Evolutionary conservation across 2,329 filamentous ascomycete genomes (phyloP).

Genomic region (Tympanopsis confertula): DNA sequence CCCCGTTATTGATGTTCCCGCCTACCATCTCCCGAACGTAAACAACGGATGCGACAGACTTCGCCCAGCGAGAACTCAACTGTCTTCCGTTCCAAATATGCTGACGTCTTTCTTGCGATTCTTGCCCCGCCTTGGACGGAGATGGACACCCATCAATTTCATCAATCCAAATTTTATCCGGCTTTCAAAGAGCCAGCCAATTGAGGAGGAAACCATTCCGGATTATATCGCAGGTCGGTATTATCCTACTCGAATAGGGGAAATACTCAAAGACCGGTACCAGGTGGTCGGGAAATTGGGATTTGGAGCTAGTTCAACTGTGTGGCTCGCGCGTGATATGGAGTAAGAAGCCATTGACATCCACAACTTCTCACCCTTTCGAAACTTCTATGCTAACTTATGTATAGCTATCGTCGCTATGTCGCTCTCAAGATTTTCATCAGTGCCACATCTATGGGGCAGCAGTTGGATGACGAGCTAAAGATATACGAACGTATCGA

Average conservation of each 20-base stretch:
- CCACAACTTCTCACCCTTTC: neutral
- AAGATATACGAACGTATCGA: neutral
- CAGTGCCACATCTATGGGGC: neutral
- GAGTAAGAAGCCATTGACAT: slow-evolving; percentile 2
- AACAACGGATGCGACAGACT: too few relatives aligned
- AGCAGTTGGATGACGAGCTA: neutral
- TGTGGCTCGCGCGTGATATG: slow-evolving; percentile 5
- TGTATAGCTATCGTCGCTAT: neutral
- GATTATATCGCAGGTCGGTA: slow-evolving; percentile 3
- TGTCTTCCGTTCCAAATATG: too few relatives aligned
- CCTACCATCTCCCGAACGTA: too few relatives aligned
- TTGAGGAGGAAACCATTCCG: slow-evolving; percentile 6
- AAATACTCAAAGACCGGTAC: slow-evolving; percentile 4
- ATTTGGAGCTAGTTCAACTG: slow-evolving; percentile 4
- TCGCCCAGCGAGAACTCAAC: too few relatives aligned
- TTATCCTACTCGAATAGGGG: slow-evolving; percentile 4
- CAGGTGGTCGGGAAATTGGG: slow-evolving; percentile 6
- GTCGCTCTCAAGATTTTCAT: slow-evolving; percentile 1
- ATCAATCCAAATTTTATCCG: neutral
- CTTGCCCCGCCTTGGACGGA: neutral
- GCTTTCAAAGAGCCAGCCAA: slow-evolving; percentile 1
- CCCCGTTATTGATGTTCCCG: too few relatives aligned
- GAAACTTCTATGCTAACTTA: neutral
- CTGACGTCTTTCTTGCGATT: neutral
- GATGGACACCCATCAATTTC: neutral